A percentile compares a stretch with the other conserved stretches of the same genome.
phyloP scores from a whole-genome alignment of 768 basidiomycete species.

The Hygrophoropsis aurantiaca region DNA sequence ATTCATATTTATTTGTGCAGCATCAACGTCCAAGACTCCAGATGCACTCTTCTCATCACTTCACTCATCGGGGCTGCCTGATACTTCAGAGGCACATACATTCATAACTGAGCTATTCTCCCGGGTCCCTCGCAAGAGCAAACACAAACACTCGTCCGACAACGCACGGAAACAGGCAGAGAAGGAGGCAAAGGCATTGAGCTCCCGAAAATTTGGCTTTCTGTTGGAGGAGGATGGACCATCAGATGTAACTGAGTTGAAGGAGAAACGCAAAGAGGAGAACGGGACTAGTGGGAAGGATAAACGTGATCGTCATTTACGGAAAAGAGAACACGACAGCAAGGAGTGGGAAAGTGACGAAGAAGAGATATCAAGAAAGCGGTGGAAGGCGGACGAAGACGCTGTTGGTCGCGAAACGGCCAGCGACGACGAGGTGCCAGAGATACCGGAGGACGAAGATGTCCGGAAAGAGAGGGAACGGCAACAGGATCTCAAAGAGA shows the following conservation, averaged over 20 bases:
- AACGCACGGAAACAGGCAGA: slow-evolving; percentile 66
- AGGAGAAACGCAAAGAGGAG: slow-evolving; percentile 32
- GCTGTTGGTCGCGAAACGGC: slow-evolving; percentile 19
- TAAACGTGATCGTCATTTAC: slow-evolving; percentile 62
- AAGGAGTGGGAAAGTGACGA: slow-evolving; percentile 93
- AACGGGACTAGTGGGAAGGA: slow-evolving; percentile 40
- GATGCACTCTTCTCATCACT: slow-evolving; percentile 78
- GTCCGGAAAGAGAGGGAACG: slow-evolving; percentile 70
- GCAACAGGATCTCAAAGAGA: slow-evolving; percentile 74
- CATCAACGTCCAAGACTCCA: slow-evolving; percentile 80
- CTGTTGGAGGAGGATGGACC: slow-evolving; percentile 76
- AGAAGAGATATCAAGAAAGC: slow-evolving; percentile 73
- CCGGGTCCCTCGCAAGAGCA: slow-evolving; percentile 76
- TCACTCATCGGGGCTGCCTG: slow-evolving; percentile 74
- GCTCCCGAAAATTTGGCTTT: slow-evolving; percentile 74
- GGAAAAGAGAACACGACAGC: slow-evolving; percentile 80
- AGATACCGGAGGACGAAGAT: slow-evolving; percentile 65
- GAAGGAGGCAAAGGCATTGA: slow-evolving; percentile 68
- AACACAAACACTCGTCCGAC: slow-evolving; percentile 55
- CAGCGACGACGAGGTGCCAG: slow-evolving; percentile 39
- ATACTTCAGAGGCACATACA: slow-evolving; percentile 73
- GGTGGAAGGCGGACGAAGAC: slow-evolving; percentile 51
- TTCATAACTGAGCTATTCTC: slow-evolving; percentile 79
- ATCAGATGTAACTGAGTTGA: slow-evolving; percentile 39
- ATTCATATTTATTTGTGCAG: slow-evolving; percentile 34